Base-by-base conservation (phyloP, 163 green algal species). In the Scenedesmus sp. region DNA sequence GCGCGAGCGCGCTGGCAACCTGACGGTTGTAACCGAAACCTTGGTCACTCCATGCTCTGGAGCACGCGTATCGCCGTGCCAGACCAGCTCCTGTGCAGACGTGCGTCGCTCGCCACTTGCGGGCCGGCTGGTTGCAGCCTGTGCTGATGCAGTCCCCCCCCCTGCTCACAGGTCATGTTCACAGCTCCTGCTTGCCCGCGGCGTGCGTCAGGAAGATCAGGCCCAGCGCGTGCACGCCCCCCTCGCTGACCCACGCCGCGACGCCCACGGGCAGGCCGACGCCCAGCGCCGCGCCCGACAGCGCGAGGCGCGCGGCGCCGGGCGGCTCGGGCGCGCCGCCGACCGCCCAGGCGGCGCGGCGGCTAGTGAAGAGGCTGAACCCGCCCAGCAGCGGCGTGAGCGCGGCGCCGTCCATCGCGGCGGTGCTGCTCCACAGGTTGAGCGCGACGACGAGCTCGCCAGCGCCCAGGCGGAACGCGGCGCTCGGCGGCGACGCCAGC, bases 211-310 rank as follows among this genome's bases (percentile, higher is more conserved):
- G 42, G n/a, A 67, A 77, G 2, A 77, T 48, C 0, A 77, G 31
- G 10, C 69, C 69, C 45, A 77, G 67, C 1, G 69, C 69, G 33
- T 77, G 69, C 24, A 77, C 65, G 2, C 69, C 69, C n/a, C 34
- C 48, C 5, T 57, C 69, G 45, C 69, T 77, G 9, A 28, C 48
- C 3, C 67, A 67, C 33, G 69, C 69, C 42, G 69, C 69, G 33
- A 53, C 69, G 54, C 69, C 69, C 22, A 77, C 69, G 20, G 69
- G 69, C 24, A 77, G 50, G 34, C 67, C 67, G 11, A 76, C 67
- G 22, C 67, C 67, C 6, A 76, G 67, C 13, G 64, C n/a, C 33
- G 13, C 44, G 51, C 2, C 67, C 67, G 36, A 36, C 50, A 14
- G 67, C n/a, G 50, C 15, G 69, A 29, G 6, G 34, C 22, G 44